Base-by-base conservation (phyloP, 148 eudicot species). In the Vaccinium darrowii region DNA sequence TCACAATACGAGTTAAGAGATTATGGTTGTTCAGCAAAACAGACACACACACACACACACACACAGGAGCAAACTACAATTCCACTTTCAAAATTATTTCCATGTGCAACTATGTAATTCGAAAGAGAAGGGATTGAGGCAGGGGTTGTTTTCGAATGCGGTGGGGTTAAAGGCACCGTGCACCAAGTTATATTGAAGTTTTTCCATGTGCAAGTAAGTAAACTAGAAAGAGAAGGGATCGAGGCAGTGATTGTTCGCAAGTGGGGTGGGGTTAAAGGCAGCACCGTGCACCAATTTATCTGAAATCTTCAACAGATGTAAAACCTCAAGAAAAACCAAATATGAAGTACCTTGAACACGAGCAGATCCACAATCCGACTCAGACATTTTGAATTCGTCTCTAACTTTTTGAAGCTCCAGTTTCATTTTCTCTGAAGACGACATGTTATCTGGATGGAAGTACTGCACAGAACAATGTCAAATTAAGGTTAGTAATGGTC, bases 361-460 rank as follows among this genome's bases (percentile, higher is more conserved):
- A 87, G 98, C 83, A 81, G 99, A 97, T 82, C 99, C 99, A 88
- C 98, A 97, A 87, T 97, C 98, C 78, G 99, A 91, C 81, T 95
- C 98, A 12, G 94, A 91, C 92, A 94, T 92, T 89, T 94, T 97
- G 83, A 95, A 95, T 85, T 95, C 98, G 54, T 97, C 97, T 87
- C 98, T 91, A 33, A 97, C 94, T 81, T 87, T 89, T 80, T 92
- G 87, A 84, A 97, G 92, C 90, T 95, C 91, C 74, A 97, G 74
- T 92, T 94, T 95, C 86, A 93, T 84, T 88, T 97, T 97, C 85
- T 95, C 98, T n/a, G 92, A 91, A 76, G 99, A 86, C 33, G 99
- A 97, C 98, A 97, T 93, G 89, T 94, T 95, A 87, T 97, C 98
- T 18, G 98, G 98, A 88, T 95, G 99, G 88, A 94, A 97, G 89